Evolutionary conservation across 179 eudicot species (phyloP), one percentile per base, ranked within the genome.

Genomic region (Gypsophila paniculata): DNA sequence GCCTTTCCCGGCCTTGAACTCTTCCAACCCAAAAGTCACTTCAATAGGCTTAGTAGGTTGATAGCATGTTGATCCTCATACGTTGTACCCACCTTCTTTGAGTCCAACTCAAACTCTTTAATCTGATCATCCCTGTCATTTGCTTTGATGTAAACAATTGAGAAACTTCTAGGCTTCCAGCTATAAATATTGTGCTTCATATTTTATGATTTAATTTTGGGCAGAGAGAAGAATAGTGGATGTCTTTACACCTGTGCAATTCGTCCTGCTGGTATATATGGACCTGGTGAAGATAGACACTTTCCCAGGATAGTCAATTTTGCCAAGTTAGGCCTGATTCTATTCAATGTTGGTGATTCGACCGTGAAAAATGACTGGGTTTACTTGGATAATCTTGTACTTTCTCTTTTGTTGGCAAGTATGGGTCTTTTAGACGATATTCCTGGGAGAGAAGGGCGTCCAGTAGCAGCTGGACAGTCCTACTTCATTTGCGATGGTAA

Each of bases 281-380:
- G 98, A 77, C 98, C 98, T 59, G 97, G 91, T 71, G 98, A 93
- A 85, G 91, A 91, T 75, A 86, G 96, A 74, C 97, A 93, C 78
- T 68, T 93, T 19, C 97, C 97, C 12, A 85, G 98, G 78, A 84
- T 88, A n/a, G 52, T 93, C 32, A 78, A 76, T 66, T 75, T 82
- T 49, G 87, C 97, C 9, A 83, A 91, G 75, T 76, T 87, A 76
- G 98, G 97, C 59, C 83, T 93, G 52, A 46, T 89, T 32, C 79
- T 87, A 42, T 93, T 93, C 76, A 93, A 76, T 76, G 82, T 93
- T 78, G 97, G 98, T 21, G 85, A 81, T 48, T 68, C 79, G 19
- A 79, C 74, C 22, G 88, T 86, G 57, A 88, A 87, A 81, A 62
- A 80, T 42, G 98, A 93, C 70, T 93, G 98, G 98, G 87, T 93